Conservation (phyloP, 2,329 filamentous ascomycete genomes). For the Fusarium incarnatum region DNA sequence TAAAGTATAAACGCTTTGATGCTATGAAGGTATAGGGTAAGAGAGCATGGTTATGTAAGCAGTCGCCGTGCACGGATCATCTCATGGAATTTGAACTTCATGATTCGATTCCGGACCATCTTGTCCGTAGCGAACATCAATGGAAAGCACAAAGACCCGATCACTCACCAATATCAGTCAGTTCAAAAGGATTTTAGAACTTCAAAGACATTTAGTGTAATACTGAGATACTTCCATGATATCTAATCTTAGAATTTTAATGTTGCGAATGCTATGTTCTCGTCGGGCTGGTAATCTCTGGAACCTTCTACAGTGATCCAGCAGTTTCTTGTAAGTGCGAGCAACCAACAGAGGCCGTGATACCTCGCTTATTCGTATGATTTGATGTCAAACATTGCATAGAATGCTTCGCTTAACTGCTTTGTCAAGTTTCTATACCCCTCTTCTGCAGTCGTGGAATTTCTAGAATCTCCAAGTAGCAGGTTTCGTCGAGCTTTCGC, state of each 20-base stretch:
- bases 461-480: slow-evolving; percentile 44
- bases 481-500: slow-evolving; percentile 33
- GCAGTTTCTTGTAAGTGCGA: slow-evolving; percentile 29
- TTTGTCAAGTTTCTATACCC: slow-evolving; percentile 23
- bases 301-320: slow-evolving; percentile 42
- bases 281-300: slow-evolving; percentile 6
- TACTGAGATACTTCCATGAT: background rate
- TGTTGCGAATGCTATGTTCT: background rate
- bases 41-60: background rate
- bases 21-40: background rate
- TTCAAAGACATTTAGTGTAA: background rate
- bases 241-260: background rate
- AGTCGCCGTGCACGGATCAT: background rate
- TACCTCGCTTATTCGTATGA: slow-evolving; percentile 20
- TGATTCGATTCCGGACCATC: background rate
- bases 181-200: background rate
- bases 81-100: background rate
- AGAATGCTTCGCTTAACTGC: slow-evolving; percentile 7
- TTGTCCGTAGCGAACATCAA: background rate
- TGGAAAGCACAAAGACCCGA: background rate
- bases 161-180: background rate
- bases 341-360: slow-evolving; percentile 6
- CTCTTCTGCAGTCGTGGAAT: slow-evolving; percentile 19
- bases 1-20: background rate
- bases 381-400: slow-evolving; percentile 29